A percentile compares a stretch with the other conserved stretches of the same genome.
phyloP scores from a whole-genome alignment of 495 filamentous ascomycete species.

The Ramalina intermedia region DNA sequence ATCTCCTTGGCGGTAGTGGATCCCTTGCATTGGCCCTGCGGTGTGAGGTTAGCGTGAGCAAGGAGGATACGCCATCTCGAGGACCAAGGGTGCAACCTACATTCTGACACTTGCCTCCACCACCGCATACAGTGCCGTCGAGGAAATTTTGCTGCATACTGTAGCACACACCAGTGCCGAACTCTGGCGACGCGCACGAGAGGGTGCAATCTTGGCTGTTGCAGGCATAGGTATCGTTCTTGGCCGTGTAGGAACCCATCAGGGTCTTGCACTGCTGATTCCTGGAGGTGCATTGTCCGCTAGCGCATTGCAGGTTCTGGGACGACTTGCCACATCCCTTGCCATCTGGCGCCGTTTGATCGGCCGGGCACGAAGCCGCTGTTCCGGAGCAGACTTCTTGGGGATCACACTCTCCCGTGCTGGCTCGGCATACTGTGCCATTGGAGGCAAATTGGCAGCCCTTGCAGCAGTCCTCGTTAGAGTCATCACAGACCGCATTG shows the following conservation, averaged over 20 bases:
- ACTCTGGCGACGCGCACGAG: constrained; percentile 58
- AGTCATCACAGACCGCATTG: constrained; percentile 68
- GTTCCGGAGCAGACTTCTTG: constrained; percentile 68
- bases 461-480: constrained; percentile 80
- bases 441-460: constrained; percentile 57
- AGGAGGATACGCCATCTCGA: not conserved
- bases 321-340: constrained; percentile 43
- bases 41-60: not conserved
- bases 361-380: constrained; percentile 56
- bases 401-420: constrained; percentile 68
- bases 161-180: constrained; percentile 50
- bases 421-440: constrained; percentile 61
- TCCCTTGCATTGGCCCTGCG: constrained; percentile 49
- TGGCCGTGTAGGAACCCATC: constrained; percentile 62
- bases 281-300: constrained; percentile 88
- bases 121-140: constrained; percentile 77
- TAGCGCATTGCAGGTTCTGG: constrained; percentile 60
- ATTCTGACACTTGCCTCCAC: constrained; percentile 65
- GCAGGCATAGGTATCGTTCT: constrained; percentile 75
- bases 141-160: constrained; percentile 82
- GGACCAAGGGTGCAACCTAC: constrained; percentile 19
- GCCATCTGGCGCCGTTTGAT: constrained; percentile 58
- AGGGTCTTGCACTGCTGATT: constrained; percentile 79
- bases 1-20: constrained; percentile 45
- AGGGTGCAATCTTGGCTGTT: constrained; percentile 56